Base-by-base conservation (phyloP, 148 eudicot genomes). In the Nepenthes mirabilis region DNA sequence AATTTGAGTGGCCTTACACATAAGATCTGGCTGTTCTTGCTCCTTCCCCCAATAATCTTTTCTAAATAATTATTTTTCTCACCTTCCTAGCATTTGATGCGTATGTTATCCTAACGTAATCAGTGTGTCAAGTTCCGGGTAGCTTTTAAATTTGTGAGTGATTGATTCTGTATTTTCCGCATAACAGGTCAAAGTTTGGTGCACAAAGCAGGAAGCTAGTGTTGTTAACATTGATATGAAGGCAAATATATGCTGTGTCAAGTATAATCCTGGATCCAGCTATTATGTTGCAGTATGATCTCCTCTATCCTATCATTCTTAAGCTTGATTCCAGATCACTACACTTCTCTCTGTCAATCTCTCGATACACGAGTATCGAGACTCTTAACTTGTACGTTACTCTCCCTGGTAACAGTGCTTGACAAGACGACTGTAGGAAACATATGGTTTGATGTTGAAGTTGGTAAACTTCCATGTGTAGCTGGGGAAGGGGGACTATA, bases 231-330 rank as follows among this genome's bases (percentile, higher is more conserved):
- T 85, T 55, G 82, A 85, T 75, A 85, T 79, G 87, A 85, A 85
- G 73, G 91, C 91, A 62, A 85, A 85, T 68, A 82, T 85, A 62
- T 85, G 91, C 43, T 77, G 87, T 71, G 91, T 85, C 72, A 85
- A 85, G 73, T 85, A 85, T 67, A 85, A 85, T 72, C 91, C 91
- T 23, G 87, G 82, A 60, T 85, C 84, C 57, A 77, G 84, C 83
- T 68, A 61, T 69, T 61, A 85, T 59, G 69, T 85, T 59, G 91
- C 91, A 79, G 91, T 85, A 74, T 58, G 70, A 13, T 23, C 63
- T 58, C 45, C 34, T 57, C 47, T 11, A 55, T 11, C 45, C 12
- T 53, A 14, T 51, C 54, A 57, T 58, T 53, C 45, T 13, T 36
- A 35, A 57, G n/a, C 6, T 9, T 14, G 3, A 49, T 5, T 2